Conservation (phyloP, 805 yeast species). For the Priceomyces carsonii region DNA sequence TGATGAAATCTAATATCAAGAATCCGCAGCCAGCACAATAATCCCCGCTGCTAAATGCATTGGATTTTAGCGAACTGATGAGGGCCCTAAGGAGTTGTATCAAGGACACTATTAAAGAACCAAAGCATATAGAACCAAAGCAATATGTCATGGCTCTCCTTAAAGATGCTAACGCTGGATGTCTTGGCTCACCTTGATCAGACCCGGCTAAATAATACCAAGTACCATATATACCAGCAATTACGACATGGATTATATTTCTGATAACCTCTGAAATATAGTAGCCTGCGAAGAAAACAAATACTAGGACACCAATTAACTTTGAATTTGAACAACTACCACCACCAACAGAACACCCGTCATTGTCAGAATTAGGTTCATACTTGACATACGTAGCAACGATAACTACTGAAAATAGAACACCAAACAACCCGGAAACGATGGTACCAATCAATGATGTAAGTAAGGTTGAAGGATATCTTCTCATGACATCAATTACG, state of each 20-base stretch:
- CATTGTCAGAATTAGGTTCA: constrained; percentile 54
- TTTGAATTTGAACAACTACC: constrained; percentile 55
- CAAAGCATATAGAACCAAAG: constrained; percentile 88
- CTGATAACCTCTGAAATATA: constrained; percentile 80
- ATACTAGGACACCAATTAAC: constrained; percentile 69
- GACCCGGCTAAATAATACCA: constrained; percentile 84
- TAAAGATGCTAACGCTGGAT: constrained; percentile 81
- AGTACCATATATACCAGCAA: constrained; percentile 83
- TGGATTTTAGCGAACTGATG: constrained; percentile 52
- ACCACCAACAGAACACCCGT: constrained; percentile 57
- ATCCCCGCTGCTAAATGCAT: constrained; percentile 53
- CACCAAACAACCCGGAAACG: constrained; percentile 61
- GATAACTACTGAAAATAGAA: constrained; percentile 64
- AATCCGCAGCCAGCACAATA: constrained; percentile 53
- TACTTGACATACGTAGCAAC: constrained; percentile 79
- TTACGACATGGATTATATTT: constrained; percentile 77
- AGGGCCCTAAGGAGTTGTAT: constrained; percentile 66
- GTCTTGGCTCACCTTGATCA: constrained; percentile 74
- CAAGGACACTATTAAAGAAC: constrained; percentile 70
- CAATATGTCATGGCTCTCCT: constrained; percentile 80
- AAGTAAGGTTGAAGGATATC: constrained; percentile 67
- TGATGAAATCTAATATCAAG: constrained; percentile 56
- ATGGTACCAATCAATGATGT: constrained; percentile 62
- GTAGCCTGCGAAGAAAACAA: constrained; percentile 79
- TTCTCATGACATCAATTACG: constrained; percentile 74